A percentile compares a stretch with the other conserved stretches of the same genome.
Conservation (phyloP, 345 rosid species). For the Corchorus capsularis region DNA sequence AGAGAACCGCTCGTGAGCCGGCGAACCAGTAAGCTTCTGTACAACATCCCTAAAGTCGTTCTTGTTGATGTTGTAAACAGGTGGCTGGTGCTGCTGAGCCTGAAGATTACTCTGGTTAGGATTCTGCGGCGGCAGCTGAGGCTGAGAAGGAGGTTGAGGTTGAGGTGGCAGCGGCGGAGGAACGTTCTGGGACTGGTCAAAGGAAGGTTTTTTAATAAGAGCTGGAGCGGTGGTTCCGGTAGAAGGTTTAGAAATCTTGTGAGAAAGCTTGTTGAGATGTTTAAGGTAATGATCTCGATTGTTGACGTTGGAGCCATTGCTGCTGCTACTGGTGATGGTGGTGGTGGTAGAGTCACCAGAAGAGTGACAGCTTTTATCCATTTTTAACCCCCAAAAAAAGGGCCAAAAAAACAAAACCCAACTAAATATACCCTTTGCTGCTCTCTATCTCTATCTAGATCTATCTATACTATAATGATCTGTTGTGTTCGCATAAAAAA, state of each 20-base stretch:
- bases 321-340: conserved; percentile 20
- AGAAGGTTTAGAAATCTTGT: conserved; percentile 72
- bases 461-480: conserved; percentile 2
- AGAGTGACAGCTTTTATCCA: conserved; percentile 67
- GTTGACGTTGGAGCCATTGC: conserved; percentile 20
- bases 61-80: conserved; percentile 93
- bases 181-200: conserved; percentile 29
- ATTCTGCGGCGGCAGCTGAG: conserved; percentile 15
- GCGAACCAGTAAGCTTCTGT: conserved; percentile 92
- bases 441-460: conserved; percentile 22
- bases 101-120: conserved; percentile 29
- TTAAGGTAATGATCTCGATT: conserved; percentile 52
- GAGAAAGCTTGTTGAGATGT: conserved; percentile 81
- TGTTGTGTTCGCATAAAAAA: background rate
- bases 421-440: background rate
- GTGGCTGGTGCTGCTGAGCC: conserved; percentile 69
- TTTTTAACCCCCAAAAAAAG: background rate
- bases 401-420: background rate
- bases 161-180: conserved; percentile 25
- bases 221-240: conserved; percentile 18
- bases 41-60: conserved; percentile 90
- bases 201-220: conserved; percentile 39
- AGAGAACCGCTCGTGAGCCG: conserved; percentile 76
- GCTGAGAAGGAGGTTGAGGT: conserved; percentile 26
- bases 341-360: conserved; percentile 48